Conservation (phyloP, 306 rosid species). For the Prunus armeniaca region DNA sequence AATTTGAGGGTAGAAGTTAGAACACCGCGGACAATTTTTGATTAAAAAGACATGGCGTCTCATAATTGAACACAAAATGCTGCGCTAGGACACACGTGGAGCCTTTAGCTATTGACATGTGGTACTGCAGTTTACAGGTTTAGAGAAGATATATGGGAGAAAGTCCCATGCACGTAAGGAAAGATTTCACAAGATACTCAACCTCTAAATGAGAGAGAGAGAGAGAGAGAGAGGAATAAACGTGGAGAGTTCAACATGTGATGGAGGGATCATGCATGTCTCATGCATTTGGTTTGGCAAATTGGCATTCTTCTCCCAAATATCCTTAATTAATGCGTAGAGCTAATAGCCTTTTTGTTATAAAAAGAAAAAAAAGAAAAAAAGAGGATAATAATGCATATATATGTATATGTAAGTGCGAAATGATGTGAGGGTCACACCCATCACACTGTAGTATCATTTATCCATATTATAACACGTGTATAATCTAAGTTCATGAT, state of each 20-base stretch:
- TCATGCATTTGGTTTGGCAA: not conserved
- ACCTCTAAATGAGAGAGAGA: too few species aligned
- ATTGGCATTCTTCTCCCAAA: not conserved
- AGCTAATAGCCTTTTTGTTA: not conserved
- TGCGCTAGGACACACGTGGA: not conserved
- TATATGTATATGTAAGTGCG: too few species aligned
- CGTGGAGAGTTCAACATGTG: not conserved
- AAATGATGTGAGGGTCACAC: too few species aligned
- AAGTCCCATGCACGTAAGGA: too few species aligned
- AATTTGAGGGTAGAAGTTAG: not conserved
- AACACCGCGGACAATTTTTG: not conserved
- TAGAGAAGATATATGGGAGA: not conserved
- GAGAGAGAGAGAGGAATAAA: not conserved
- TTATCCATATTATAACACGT: too few species aligned
- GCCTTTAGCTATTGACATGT: not conserved
- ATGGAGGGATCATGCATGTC: not conserved
- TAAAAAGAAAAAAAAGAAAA: too few species aligned
- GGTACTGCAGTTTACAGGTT: not conserved
- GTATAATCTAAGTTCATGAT: too few species aligned
- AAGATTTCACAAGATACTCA: too few species aligned
- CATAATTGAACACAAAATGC: not conserved
- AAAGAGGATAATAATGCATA: too few species aligned
- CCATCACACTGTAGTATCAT: too few species aligned
- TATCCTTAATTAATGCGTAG: not conserved
- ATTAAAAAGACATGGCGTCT: not conserved